These are phyloP conservation scores for Suzukiozyma palmioleophila DNA, from an alignment of 1,139 yeast species.

Conservation along the genomic window DNA sequence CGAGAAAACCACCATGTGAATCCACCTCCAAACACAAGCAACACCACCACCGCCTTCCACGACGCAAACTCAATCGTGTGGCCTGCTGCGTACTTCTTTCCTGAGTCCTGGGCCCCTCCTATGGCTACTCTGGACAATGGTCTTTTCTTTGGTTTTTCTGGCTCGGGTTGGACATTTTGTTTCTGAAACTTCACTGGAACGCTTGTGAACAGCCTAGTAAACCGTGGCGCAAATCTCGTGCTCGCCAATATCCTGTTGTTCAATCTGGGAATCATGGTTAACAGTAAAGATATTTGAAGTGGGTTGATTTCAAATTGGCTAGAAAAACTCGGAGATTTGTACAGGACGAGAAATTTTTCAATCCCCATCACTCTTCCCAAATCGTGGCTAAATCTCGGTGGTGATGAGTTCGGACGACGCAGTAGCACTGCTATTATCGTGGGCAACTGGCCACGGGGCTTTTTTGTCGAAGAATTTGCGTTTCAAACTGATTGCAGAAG, in stretches of 20 bases:
- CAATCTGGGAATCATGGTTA: background rate
- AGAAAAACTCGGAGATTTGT: background rate
- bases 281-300: background rate
- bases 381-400: slow-evolving; percentile 34
- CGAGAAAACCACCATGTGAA: slow-evolving; percentile 63
- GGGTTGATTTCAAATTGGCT: background rate
- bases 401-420: slow-evolving; percentile 13
- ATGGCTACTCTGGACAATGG: slow-evolving; percentile 50
- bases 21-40: slow-evolving; percentile 65
- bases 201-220: background rate
- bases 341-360: slow-evolving; percentile 1
- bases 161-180: slow-evolving; percentile 1
- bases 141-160: slow-evolving; percentile 20
- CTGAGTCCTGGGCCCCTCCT: slow-evolving; percentile 28
- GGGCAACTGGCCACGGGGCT: slow-evolving; percentile 54
- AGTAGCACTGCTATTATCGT: slow-evolving; percentile 25
- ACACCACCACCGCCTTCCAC: slow-evolving; percentile 78
- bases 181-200: slow-evolving; percentile 6
- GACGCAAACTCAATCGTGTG: slow-evolving; percentile 64
- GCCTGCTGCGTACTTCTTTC: slow-evolving; percentile 28
- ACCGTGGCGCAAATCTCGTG: slow-evolving; percentile 1
- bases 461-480: slow-evolving; percentile 22
- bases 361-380: background rate
- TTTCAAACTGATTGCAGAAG: slow-evolving; percentile 17
- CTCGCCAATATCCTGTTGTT: slow-evolving; percentile 4